A percentile compares a stretch with the other conserved stretches of the same genome.
These are phyloP conservation scores for Phialophora tarda DNA, from an alignment of 2,329 filamentous ascomycete species.

Conservation along the genomic window DNA sequence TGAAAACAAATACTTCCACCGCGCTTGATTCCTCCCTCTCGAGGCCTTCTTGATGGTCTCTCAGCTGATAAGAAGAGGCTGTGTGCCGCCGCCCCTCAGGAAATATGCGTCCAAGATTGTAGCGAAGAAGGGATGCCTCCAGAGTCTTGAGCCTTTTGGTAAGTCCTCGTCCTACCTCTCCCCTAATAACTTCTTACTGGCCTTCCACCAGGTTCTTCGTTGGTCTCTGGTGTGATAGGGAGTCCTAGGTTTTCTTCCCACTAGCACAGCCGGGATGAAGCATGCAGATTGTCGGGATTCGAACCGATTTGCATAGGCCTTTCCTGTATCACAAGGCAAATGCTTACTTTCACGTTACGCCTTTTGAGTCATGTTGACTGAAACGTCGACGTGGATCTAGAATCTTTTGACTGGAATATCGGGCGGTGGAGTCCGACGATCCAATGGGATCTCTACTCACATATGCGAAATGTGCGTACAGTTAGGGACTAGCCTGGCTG, in stretches of 20 bases:
- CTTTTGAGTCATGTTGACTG: background rate
- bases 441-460: background rate
- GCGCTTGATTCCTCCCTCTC: background rate
- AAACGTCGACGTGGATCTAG: background rate
- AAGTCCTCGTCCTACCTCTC: background rate
- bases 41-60: background rate
- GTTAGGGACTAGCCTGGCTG: background rate
- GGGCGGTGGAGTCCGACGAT: slow-evolving; percentile 3
- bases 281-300: background rate
- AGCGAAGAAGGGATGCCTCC: background rate
- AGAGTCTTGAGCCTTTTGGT: background rate
- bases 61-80: background rate
- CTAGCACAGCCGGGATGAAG: background rate
- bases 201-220: background rate
- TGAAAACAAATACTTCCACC: background rate
- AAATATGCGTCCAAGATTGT: background rate
- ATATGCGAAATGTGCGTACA: background rate
- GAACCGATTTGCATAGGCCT: background rate
- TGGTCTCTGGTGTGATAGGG: background rate
- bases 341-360: background rate
- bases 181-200: background rate
- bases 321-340: background rate
- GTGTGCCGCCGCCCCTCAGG: background rate
- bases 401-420: slow-evolving; percentile 7
- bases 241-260: background rate